Conservation (phyloP, 805 yeast species). For the Sugiyamaella lignohabitans region DNA sequence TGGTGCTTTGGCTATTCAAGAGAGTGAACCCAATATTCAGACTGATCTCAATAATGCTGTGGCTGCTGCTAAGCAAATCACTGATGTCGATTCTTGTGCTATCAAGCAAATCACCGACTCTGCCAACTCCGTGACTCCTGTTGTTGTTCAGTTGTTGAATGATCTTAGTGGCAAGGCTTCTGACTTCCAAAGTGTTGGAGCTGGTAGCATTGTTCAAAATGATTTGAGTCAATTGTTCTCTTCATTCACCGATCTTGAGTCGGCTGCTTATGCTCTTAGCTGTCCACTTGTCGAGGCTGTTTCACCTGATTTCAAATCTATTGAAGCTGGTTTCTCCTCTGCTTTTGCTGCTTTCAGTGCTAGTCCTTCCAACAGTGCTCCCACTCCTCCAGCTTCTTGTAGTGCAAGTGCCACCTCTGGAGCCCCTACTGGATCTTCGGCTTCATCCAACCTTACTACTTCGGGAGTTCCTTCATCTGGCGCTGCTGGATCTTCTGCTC, state of each 20-base stretch:
- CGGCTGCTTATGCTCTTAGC: conserved; percentile 1
- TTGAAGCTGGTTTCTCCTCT: conserved; percentile 10
- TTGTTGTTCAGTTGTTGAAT: conserved; percentile 18
- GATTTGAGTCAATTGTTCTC: conserved; percentile 21
- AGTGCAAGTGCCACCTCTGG: conserved; percentile 2
- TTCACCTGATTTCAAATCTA: conserved; percentile 12
- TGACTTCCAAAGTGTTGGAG: conserved; percentile 23
- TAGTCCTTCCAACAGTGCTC: background rate
- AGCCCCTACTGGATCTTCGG: background rate
- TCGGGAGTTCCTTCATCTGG: background rate
- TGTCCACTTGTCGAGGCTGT: conserved; percentile 9
- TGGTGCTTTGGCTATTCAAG: conserved; percentile 29
- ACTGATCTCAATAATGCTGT: conserved; percentile 15
- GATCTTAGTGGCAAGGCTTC: conserved; percentile 21
- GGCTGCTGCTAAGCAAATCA: conserved; percentile 13
- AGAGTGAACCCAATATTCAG: conserved; percentile 18
- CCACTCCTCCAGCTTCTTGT: background rate
- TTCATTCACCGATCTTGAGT: conserved; percentile 19
- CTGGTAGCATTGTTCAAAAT: conserved; percentile 18
- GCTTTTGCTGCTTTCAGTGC: conserved; percentile 5
- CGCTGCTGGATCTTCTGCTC: conserved; percentile 2
- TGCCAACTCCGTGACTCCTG: conserved; percentile 10
- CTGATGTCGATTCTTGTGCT: conserved; percentile 13
- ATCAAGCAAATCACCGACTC: conserved; percentile 7
- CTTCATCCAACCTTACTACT: background rate